A percentile compares a stretch with the other conserved stretches of the same genome.
Conservation (phyloP, 129 eudicot species). For the Flaveria robusta region DNA sequence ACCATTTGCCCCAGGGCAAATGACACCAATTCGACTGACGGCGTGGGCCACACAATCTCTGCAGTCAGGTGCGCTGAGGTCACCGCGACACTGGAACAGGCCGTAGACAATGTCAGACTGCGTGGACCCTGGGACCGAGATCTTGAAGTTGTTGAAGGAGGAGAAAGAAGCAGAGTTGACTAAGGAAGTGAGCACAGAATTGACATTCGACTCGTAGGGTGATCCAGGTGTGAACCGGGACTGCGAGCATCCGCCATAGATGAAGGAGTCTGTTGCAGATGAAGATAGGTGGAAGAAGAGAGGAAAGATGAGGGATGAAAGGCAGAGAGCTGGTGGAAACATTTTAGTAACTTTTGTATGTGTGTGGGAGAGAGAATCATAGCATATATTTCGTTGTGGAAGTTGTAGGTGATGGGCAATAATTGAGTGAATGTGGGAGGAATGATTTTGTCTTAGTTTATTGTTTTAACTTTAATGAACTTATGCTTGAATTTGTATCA, state of each 20-base stretch:
- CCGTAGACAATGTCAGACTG: conserved; percentile 65
- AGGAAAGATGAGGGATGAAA: conserved; percentile 35
- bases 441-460: conserved; percentile 19
- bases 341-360: conserved; percentile 26
- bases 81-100: conserved; percentile 78
- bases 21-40: conserved; percentile 60
- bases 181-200: conserved; percentile 66
- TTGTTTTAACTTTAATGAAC: neutral
- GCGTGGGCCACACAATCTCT: conserved; percentile 58
- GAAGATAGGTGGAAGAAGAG: conserved; percentile 37
- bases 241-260: conserved; percentile 78
- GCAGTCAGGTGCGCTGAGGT: conserved; percentile 52
- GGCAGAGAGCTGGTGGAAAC: conserved; percentile 27
- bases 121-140: conserved; percentile 69
- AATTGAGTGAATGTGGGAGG: conserved; percentile 41
- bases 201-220: conserved; percentile 64
- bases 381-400: conserved; percentile 36
- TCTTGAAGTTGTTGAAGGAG: conserved; percentile 62
- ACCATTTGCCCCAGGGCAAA: conserved; percentile 61
- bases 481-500: neutral
- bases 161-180: conserved; percentile 73
- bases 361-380: conserved; percentile 24
- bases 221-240: conserved; percentile 47
- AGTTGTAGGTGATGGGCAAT: conserved; percentile 41
- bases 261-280: conserved; percentile 51